A percentile compares a stretch with the other conserved stretches of the same genome.
Evolutionary conservation across 768 basidiomycete genomes (phyloP).

Genomic region (Cantharellus cinnabarinus): DNA sequence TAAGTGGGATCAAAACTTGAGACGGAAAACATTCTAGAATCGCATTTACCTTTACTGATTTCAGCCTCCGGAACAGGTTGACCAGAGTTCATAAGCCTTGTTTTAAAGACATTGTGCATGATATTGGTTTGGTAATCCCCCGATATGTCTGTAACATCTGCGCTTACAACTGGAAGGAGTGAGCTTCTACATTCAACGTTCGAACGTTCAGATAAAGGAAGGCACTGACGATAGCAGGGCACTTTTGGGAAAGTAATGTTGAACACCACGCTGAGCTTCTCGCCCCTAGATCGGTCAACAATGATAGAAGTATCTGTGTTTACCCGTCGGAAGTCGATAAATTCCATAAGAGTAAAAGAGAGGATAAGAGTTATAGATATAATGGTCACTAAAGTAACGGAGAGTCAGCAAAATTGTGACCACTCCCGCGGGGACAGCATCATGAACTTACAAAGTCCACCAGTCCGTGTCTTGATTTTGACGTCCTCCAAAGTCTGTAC

Average conservation of each 20-base stretch:
- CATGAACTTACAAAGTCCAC: slow-evolving; percentile 53
- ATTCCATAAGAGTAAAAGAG: slow-evolving; percentile 81
- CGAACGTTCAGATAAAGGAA: slow-evolving; percentile 61
- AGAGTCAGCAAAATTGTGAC: slow-evolving; percentile 5
- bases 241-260: slow-evolving; percentile 93
- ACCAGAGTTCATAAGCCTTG: slow-evolving; percentile 45
- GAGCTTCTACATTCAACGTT: slow-evolving; percentile 87
- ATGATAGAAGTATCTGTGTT: slow-evolving; percentile 78
- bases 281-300: slow-evolving; percentile 87
- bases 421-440: not conserved
- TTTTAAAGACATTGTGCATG: slow-evolving; percentile 75
- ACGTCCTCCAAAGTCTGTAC: slow-evolving; percentile 93
- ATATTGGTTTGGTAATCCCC: slow-evolving; percentile 87
- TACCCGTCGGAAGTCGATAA: slow-evolving; percentile 81
- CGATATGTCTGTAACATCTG: slow-evolving; percentile 96
- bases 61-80: slow-evolving; percentile 20
- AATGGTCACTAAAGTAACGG: slow-evolving; percentile 52
- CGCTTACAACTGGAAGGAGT: slow-evolving; percentile 53
- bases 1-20: no score
- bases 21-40: not conserved
- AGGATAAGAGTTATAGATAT: slow-evolving; percentile 82
- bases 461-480: slow-evolving; percentile 93
- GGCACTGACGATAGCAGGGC: slow-evolving; percentile 75
- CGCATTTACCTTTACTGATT: slow-evolving; percentile 3
- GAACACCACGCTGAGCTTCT: slow-evolving; percentile 78